These are phyloP conservation scores for Rhizoclosmatium sp. DNA, from an alignment of 192 early-diverging fungal genomes.

Conservation along the genomic window DNA sequence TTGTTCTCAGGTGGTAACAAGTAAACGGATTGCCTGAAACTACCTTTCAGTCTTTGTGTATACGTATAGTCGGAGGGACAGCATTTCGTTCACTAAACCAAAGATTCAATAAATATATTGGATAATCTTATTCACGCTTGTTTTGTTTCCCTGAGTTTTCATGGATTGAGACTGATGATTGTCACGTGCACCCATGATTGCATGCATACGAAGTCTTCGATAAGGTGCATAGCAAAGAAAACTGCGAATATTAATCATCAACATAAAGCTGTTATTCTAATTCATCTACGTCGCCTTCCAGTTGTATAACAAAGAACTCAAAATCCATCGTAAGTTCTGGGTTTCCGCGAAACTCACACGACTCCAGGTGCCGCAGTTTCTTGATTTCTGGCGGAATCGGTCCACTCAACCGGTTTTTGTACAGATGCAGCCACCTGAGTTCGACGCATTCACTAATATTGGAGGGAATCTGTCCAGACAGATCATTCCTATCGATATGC, in stretches of 20 bases:
- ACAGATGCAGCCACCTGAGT: neutral
- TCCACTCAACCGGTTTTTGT: neutral
- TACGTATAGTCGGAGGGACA: no score
- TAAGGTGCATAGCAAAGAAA: no score
- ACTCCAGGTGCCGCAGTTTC: neutral
- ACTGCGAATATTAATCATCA: neutral
- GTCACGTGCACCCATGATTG: no score
- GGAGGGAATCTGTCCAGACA: neutral
- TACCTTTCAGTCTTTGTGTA: no score
- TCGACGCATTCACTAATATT: neutral
- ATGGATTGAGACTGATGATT: neutral
- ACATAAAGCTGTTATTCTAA: neutral
- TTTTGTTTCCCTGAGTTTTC: neutral
- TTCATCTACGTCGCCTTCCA: neutral
- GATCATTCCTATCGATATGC: neutral
- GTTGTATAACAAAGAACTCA: neutral
- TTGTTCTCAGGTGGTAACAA: constrained; percentile 16
- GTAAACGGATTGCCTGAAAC: neutral
- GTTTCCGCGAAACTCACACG: neutral
- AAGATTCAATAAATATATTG: neutral
- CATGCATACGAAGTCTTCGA: no score
- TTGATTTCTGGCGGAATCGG: neutral
- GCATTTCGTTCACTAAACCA: neutral
- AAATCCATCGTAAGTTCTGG: neutral
- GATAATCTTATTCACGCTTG: neutral